Conservation (phyloP, 768 basidiomycete species). For the Podaxis sp. region DNA sequence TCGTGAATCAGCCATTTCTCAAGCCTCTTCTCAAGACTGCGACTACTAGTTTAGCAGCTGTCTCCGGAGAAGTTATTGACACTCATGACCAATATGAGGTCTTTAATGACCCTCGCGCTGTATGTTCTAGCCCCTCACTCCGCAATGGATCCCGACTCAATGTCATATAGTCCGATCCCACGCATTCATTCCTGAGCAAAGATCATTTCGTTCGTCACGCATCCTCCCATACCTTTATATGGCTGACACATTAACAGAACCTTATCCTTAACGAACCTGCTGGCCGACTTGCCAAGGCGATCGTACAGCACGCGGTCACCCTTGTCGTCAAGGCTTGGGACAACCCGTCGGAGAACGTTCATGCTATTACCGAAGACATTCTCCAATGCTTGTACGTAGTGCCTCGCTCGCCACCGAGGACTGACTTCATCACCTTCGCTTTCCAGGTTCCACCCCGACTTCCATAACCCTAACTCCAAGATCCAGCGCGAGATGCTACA, state of each 20-base stretch:
- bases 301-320: constrained; percentile 70
- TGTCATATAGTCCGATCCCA: constrained; percentile 68
- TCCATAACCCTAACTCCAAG: constrained; percentile 59
- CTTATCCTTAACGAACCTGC: constrained; percentile 83
- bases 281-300: constrained; percentile 65
- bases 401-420: background rate
- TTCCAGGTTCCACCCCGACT: constrained; percentile 80
- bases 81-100: constrained; percentile 83
- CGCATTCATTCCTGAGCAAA: constrained; percentile 86
- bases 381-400: constrained; percentile 60
- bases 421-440: background rate
- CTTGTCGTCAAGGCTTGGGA: constrained; percentile 84
- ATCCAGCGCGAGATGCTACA: constrained; percentile 78
- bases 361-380: constrained; percentile 57
- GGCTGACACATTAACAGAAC: constrained; percentile 42
- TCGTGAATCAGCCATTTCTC: constrained; percentile 60
- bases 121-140: constrained; percentile 34
- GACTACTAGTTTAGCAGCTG: constrained; percentile 55
- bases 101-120: constrained; percentile 80
- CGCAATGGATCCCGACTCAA: constrained; percentile 5
- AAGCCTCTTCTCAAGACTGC: constrained; percentile 76
- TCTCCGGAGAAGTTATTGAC: constrained; percentile 77
- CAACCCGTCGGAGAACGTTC: constrained; percentile 57
- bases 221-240: background rate
- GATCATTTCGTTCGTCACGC: constrained; percentile 74